Percentiles rank a stretch among this genome's conserved stretches.
phyloP scores from a whole-genome alignment of 2,329 filamentous ascomycete species.

The Arthrobotrys megalospora region DNA sequence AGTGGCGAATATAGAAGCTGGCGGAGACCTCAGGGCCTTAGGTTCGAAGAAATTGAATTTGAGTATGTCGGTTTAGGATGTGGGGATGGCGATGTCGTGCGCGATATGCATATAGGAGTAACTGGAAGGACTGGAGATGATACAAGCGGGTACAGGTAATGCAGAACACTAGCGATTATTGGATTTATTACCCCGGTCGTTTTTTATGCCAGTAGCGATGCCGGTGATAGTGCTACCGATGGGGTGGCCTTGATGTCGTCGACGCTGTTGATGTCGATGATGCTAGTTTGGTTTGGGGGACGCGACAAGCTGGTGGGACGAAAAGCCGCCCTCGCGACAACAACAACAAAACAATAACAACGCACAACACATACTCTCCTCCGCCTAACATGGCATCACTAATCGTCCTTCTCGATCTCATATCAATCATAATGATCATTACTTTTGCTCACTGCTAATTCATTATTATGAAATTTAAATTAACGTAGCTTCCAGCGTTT shows the following conservation, averaged over 20 bases:
- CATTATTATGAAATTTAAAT: neutral
- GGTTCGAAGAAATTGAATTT: neutral
- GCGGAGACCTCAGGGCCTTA: neutral
- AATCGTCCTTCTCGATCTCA: too few relatives aligned
- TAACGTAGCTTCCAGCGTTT: neutral
- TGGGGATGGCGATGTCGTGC: constrained; percentile 16
- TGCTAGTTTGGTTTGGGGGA: constrained; percentile 41
- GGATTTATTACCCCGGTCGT: neutral
- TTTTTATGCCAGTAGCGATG: neutral
- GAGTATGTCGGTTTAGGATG: constrained; percentile 1
- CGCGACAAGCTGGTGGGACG: constrained; percentile 48
- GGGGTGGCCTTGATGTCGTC: constrained; percentile 8
- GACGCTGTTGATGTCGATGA: constrained; percentile 41
- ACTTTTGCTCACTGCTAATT: neutral
- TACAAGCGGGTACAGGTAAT: neutral
- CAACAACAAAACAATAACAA: constrained; percentile 61
- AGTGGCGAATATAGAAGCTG: neutral
- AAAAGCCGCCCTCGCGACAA: constrained; percentile 57
- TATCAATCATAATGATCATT: neutral
- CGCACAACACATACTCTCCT: constrained; percentile 26
- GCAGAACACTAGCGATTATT: constrained; percentile 2
- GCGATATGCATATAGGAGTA: constrained; percentile 28
- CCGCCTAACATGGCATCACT: too few relatives aligned
- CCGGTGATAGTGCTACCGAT: constrained; percentile 24
- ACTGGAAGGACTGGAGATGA: constrained; percentile 5